Evolutionary conservation across 2,329 filamentous ascomycete species (phyloP).

Genomic region (Alternaria burnsii): DNA sequence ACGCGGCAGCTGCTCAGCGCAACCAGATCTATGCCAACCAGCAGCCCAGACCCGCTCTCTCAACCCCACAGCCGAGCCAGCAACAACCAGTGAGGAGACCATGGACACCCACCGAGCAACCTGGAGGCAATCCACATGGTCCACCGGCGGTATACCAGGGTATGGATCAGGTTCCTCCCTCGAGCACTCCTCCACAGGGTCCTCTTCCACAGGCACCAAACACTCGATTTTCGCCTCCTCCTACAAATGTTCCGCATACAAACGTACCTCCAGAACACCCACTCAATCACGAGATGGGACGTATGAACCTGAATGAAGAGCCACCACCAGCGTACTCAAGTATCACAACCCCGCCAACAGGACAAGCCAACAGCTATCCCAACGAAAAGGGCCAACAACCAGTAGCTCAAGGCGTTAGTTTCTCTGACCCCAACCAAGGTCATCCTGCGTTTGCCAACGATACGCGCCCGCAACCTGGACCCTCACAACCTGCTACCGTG

Average conservation of each 20-base stretch:
- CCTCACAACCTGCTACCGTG: slow-evolving; percentile 48
- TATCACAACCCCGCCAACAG: slow-evolving; percentile 56
- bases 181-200: slow-evolving; percentile 51
- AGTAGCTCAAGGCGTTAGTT: slow-evolving; percentile 35
- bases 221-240: slow-evolving; percentile 38
- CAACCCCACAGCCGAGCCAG: slow-evolving; percentile 53
- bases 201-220: slow-evolving; percentile 41
- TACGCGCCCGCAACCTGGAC: slow-evolving; percentile 62
- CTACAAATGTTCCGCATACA: slow-evolving; percentile 20
- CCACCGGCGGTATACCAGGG: slow-evolving; percentile 94
- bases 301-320: slow-evolving; percentile 80
- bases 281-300: slow-evolving; percentile 86
- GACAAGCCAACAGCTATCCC: slow-evolving; percentile 69
- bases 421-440: slow-evolving; percentile 59
- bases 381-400: slow-evolving; percentile 74
- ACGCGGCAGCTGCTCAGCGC: slow-evolving; percentile 81
- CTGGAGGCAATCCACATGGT: slow-evolving; percentile 85
- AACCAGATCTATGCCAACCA: slow-evolving; percentile 74
- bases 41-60: slow-evolving; percentile 57
- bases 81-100: slow-evolving; percentile 67
- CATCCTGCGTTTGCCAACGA: slow-evolving; percentile 96
- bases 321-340: slow-evolving; percentile 96
- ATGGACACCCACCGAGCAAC: slow-evolving; percentile 94
- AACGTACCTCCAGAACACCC: slow-evolving; percentile 61
- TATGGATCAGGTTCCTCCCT: slow-evolving; percentile 68